Base-by-base conservation (phyloP, 2,329 filamentous ascomycete genomes). In the Magnaporthales sp. region DNA sequence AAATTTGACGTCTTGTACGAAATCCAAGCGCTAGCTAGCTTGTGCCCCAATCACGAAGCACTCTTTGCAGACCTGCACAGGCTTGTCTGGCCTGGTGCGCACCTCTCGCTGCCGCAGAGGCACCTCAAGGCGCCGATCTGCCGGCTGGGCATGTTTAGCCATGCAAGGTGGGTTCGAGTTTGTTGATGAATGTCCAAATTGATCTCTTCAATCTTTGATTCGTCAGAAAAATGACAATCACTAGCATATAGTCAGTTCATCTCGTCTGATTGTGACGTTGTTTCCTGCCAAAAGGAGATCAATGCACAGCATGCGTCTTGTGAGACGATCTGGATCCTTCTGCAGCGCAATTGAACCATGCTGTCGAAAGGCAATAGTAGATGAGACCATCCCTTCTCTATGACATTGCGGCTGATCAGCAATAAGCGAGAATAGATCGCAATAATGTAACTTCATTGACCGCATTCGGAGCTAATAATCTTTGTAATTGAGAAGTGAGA, bases 1-100 rank as follows among this genome's bases (percentile, higher is more conserved):
- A 77, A 75, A 58, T 84, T 85, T 71, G 82, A 85, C 67, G 81
- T 78, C 31, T 84, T 84, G 68, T 85, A 80, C 78, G 83, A 80
- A 81, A 88, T 80, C 80, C 88, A 79, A 78, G 87, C 76, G 66
- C 82, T 79, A 72, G n/a, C n/a, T n/a, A 86, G 78, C 77, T 81
- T 79, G 31, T 84, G 80, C 76, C 82, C 81, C 68, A 81, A 84
- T 66, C 75, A 81, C 1, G 70, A 75, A 2, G 74, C 76, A 8
- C 75, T 84, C 11, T 83, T 84, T 74, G 73, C 73, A 63, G 83
- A 85, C 72, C 74, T 84, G 65, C 79, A 76, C 71, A 78, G 83
- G 22, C 75, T 84, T 4, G 69, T 84, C 65, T 81, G 81, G 72
- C 83, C 83, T 0, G 82, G 82, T 15, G 79, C 82, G 11, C 79